phyloP scores from a whole-genome alignment of 2,329 filamentous ascomycete genomes.

The Apiospora koreana region DNA sequence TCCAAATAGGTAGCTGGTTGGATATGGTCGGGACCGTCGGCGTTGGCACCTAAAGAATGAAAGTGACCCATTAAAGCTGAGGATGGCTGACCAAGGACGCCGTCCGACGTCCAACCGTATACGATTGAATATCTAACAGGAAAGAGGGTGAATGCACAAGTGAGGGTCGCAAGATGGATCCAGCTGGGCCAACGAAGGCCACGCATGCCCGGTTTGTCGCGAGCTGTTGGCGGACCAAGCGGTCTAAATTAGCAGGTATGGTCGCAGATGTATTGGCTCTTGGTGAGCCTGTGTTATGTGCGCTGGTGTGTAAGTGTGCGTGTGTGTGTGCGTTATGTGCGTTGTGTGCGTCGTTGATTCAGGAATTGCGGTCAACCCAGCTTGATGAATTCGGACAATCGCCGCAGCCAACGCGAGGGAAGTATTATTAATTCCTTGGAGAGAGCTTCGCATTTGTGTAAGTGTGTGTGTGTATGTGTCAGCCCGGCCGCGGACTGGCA shows the following conservation, averaged over 20 bases:
- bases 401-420: neutral
- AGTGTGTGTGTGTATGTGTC: neutral
- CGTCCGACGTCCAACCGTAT: neutral
- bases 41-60: neutral
- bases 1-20: neutral
- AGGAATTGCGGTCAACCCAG: conserved; percentile 5
- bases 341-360: conserved; percentile 4
- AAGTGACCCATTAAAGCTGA: no score
- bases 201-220: conserved; percentile 5
- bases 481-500: neutral
- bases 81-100: no score
- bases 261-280: neutral
- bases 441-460: neutral
- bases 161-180: neutral
- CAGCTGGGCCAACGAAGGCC: neutral
- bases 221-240: neutral
- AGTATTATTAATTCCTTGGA: neutral
- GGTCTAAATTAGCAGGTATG: neutral
- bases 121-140: neutral
- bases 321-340: neutral
- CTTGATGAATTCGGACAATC: neutral
- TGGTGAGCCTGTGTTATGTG: neutral
- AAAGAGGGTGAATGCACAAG: neutral
- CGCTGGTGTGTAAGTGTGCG: neutral
- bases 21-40: neutral